Evolutionary conservation across 2,329 filamentous ascomycete genomes (phyloP).

Genomic region (Sarocladium kiliense): DNA sequence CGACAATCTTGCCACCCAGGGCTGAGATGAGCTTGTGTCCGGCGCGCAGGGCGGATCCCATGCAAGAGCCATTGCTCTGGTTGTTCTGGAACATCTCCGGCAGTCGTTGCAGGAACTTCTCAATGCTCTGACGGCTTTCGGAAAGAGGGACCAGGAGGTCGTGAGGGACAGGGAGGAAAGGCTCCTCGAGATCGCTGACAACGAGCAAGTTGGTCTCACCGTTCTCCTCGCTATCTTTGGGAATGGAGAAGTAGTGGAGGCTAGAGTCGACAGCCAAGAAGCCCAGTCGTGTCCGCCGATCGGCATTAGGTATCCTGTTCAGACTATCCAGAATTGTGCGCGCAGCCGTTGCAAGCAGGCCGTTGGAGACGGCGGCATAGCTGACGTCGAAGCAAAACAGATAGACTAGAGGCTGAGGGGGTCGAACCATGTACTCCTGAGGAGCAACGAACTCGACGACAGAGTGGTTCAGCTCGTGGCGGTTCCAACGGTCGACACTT

Average conservation of each 20-base stretch:
- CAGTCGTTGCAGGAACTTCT: constrained; percentile 83
- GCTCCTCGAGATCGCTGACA: constrained; percentile 91
- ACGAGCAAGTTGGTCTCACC: constrained; percentile 88
- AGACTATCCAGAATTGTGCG: constrained; percentile 92
- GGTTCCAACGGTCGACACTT: constrained; percentile 85
- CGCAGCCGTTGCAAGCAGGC: constrained; percentile 85
- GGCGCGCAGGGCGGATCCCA: constrained; percentile 88
- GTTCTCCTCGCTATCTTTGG: constrained; percentile 79
- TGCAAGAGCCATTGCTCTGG: constrained; percentile 81
- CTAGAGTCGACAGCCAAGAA: constrained; percentile 95
- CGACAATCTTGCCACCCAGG: constrained; percentile 90
- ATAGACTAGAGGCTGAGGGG: constrained; percentile 91
- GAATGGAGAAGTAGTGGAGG: constrained; percentile 93
- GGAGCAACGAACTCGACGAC: constrained; percentile 97
- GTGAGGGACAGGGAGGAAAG: constrained; percentile 88
- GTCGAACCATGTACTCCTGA: constrained; percentile 98
- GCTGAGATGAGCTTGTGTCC: constrained; percentile 95
- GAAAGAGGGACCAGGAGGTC: constrained; percentile 86
- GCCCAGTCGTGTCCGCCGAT: constrained; percentile 83
- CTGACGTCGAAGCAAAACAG: constrained; percentile 94
- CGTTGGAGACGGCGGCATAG: constrained; percentile 82
- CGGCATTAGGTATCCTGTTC: constrained; percentile 96
- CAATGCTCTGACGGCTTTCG: constrained; percentile 86
- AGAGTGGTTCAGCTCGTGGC: constrained; percentile 90
- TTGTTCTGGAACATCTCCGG: constrained; percentile 97